Conservation (phyloP, 805 yeast genomes). For the Saccharomycopsis amapae region DNA sequence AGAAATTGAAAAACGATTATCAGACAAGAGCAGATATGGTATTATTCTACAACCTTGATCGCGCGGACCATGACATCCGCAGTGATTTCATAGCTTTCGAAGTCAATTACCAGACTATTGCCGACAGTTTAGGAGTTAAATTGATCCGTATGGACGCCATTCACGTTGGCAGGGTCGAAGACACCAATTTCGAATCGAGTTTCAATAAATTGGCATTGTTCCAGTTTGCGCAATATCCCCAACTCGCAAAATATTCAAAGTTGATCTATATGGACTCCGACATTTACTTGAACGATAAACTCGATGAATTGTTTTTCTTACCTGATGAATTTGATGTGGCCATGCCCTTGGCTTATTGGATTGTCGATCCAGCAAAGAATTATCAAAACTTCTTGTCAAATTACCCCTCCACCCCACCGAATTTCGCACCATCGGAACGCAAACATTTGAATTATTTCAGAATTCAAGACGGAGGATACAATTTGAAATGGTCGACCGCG, state of each 20-base stretch:
- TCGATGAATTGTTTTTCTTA: conserved; percentile 47
- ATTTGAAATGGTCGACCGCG: conserved; percentile 20
- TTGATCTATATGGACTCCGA: conserved; percentile 56
- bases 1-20: conserved; percentile 31
- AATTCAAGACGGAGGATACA: conserved; percentile 3
- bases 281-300: conserved; percentile 34
- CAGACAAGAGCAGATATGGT: conserved; percentile 41
- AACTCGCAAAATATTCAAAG: conserved; percentile 34
- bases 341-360: conserved; percentile 33
- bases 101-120: conserved; percentile 17
- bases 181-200: conserved; percentile 40
- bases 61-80: conserved; percentile 7
- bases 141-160: conserved; percentile 25
- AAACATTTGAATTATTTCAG: conserved; percentile 12
- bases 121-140: conserved; percentile 25
- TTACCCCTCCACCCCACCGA: conserved; percentile 11
- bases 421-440: neutral
- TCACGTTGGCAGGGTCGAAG: conserved; percentile 24
- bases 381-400: conserved; percentile 7
- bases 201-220: conserved; percentile 52
- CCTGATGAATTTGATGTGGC: conserved; percentile 41
- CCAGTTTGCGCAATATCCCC: conserved; percentile 27
- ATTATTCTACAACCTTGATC: conserved; percentile 29
- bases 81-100: conserved; percentile 22
- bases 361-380: conserved; percentile 14